Base-by-base conservation (phyloP, 73 alveolate genomes). In the Paramecium octaurelia region DNA sequence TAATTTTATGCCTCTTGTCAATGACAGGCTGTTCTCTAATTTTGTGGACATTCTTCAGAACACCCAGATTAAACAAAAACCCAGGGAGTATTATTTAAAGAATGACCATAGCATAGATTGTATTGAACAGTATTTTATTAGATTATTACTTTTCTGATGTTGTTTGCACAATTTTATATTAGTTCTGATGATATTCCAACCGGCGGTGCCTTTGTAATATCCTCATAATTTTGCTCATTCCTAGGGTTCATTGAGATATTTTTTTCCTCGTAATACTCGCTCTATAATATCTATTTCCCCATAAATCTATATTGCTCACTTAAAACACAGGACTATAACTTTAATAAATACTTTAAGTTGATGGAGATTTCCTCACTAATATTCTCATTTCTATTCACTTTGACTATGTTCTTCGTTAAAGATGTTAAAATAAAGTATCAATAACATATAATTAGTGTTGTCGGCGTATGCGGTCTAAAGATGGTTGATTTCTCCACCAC, bases 41-140 rank as follows among this genome's bases (percentile, higher is more conserved):
- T 24, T 18, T 80, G 21, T 80, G 77, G 91, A 80, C 77, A 48
- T 44, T 80, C 34, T 24, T 20, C 46, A 80, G 48, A 44, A 80
- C 91, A 18, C 91, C 91, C 3, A 42, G 75, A 44, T 27, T 80
- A 27, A 44, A 42, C 24, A 80, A 80, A 46, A 80, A 80, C 57
- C 91, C 91, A n/a, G 91, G 91, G 20, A 31, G 64, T 24, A 80
- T 80, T 8, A 80, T 80, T 24, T 35, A 43, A 24, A 80, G 91
- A 80, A 80, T 80, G 46, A 43, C 76, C 12, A 80, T 80, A 1
- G 21, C 75, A 1, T 48, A 80, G 27, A n/a, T 80, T 44, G 91
- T 80, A 80, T 54, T 16, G 31, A 11, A 80, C 20, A 14, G 35
- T 8, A 20, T 21, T 14, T 38, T 80, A 43, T 44, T 44, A 80